Percentiles rank a stretch among this genome's conserved stretches.
Conservation (phyloP, 441 rosid genomes). For the Omphalea diandra region DNA sequence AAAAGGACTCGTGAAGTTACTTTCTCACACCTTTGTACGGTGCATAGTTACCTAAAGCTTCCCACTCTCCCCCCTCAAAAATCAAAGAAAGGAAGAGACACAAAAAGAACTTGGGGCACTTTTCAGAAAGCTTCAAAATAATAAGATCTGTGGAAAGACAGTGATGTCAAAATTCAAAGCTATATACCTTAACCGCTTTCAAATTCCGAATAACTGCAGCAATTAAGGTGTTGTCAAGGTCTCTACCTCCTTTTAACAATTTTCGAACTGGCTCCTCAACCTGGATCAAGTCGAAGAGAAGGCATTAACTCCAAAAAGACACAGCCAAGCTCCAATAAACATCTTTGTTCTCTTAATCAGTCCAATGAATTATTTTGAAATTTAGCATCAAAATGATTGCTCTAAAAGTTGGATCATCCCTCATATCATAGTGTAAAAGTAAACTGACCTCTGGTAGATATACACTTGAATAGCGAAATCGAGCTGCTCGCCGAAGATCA, state of each 20-base stretch:
- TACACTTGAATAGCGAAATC: slow-evolving; percentile 81
- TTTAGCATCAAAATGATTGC: slow-evolving; percentile 3
- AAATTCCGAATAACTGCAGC: slow-evolving; percentile 80
- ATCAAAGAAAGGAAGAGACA: neutral
- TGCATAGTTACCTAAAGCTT: slow-evolving; percentile 11
- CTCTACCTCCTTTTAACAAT: slow-evolving; percentile 67
- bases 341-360: slow-evolving; percentile 6
- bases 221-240: slow-evolving; percentile 61
- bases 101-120: neutral
- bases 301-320: slow-evolving; percentile 22
- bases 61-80: neutral
- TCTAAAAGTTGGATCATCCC: neutral
- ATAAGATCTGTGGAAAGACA: slow-evolving; percentile 12
- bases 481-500: slow-evolving; percentile 85
- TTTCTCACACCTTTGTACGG: neutral
- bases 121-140: slow-evolving; percentile 18
- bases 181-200: slow-evolving; percentile 68
- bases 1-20: neutral
- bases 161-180: slow-evolving; percentile 22
- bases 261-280: slow-evolving; percentile 56
- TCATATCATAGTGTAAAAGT: slow-evolving; percentile 14
- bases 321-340: slow-evolving; percentile 9
- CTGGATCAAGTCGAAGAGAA: slow-evolving; percentile 41
- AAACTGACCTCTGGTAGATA: slow-evolving; percentile 75
- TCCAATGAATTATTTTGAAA: slow-evolving; percentile 13